Percentiles rank a stretch among this genome's conserved stretches.
These are phyloP conservation scores for Orbilia blumenaviensis DNA, from an alignment of 2,329 filamentous ascomycete genomes.

Conservation along the genomic window DNA sequence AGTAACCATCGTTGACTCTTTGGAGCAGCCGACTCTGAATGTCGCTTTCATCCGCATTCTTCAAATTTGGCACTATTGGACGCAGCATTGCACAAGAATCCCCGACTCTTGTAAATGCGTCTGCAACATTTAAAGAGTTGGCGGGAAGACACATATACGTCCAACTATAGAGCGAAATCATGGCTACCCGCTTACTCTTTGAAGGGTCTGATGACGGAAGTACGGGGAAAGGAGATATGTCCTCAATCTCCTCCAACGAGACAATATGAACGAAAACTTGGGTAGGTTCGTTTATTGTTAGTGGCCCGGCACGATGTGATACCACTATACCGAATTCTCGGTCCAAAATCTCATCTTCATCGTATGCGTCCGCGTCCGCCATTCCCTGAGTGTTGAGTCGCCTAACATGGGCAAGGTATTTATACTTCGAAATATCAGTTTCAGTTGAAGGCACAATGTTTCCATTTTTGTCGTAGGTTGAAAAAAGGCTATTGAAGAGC, in stretches of 20 bases:
- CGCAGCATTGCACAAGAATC: constrained; percentile 28
- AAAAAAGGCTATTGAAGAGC: constrained; percentile 58
- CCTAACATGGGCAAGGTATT: constrained; percentile 62
- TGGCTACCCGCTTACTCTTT: constrained; percentile 57
- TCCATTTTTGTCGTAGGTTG: constrained; percentile 27
- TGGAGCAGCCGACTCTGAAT: constrained; percentile 23
- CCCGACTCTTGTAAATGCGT: constrained; percentile 59
- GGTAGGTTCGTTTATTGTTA: constrained; percentile 57
- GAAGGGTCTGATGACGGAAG: neutral
- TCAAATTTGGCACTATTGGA: neutral
- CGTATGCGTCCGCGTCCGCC: constrained; percentile 60
- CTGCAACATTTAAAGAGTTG: constrained; percentile 59
- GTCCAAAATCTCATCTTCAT: constrained; percentile 55
- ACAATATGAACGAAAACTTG: constrained; percentile 61
- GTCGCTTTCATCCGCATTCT: neutral
- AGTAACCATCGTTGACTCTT: constrained; percentile 61
- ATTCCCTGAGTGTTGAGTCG: constrained; percentile 62
- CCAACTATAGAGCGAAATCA: constrained; percentile 63
- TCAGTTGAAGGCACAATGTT: neutral
- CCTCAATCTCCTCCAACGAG: constrained; percentile 60
- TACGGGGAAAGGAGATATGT: constrained; percentile 56
- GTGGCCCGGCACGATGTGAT: constrained; percentile 59
- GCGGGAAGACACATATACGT: constrained; percentile 61
- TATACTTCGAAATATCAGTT: constrained; percentile 54
- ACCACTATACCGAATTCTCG: constrained; percentile 61